phyloP scores from a whole-genome alignment of 2,329 filamentous ascomycete species.

The Amphichorda felina region DNA sequence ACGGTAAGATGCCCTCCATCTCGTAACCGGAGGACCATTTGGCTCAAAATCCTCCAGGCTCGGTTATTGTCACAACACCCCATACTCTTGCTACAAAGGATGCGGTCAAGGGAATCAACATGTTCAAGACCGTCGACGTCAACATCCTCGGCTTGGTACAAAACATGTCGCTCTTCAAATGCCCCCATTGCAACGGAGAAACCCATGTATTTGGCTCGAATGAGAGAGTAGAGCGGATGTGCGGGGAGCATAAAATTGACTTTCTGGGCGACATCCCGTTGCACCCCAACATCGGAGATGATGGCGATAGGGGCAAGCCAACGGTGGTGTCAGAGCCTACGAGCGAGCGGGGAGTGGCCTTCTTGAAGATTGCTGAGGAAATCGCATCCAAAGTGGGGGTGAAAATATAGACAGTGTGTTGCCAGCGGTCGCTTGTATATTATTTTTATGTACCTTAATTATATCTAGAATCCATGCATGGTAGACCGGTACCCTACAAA shows the following conservation, averaged over 20 bases:
- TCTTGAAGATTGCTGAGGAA: conserved; percentile 54
- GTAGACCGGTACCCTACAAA: too few species aligned
- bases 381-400: conserved; percentile 33
- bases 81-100: conserved; percentile 90
- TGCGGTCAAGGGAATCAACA: conserved; percentile 80
- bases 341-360: conserved; percentile 60
- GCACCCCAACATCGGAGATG: conserved; percentile 74
- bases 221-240: conserved; percentile 55
- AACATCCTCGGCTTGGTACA: conserved; percentile 79
- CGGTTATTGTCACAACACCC: conserved; percentile 83
- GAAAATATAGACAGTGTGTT: background rate
- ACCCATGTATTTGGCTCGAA: conserved; percentile 64
- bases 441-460: too few species aligned
- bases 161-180: conserved; percentile 81
- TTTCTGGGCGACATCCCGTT: conserved; percentile 83
- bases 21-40: conserved; percentile 2
- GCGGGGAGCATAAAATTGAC: conserved; percentile 59
- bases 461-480: too few species aligned
- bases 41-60: too few species aligned
- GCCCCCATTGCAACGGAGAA: conserved; percentile 63
- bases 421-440: too few species aligned
- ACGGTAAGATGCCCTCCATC: conserved; percentile 40
- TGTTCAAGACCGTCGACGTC: conserved; percentile 79
- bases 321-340: conserved; percentile 81
- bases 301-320: conserved; percentile 77